Evolutionary conservation across 2,329 filamentous ascomycete species (phyloP), one percentile per base, ranked within the genome.

Genomic region (Trichophyton schoenleinii): DNA sequence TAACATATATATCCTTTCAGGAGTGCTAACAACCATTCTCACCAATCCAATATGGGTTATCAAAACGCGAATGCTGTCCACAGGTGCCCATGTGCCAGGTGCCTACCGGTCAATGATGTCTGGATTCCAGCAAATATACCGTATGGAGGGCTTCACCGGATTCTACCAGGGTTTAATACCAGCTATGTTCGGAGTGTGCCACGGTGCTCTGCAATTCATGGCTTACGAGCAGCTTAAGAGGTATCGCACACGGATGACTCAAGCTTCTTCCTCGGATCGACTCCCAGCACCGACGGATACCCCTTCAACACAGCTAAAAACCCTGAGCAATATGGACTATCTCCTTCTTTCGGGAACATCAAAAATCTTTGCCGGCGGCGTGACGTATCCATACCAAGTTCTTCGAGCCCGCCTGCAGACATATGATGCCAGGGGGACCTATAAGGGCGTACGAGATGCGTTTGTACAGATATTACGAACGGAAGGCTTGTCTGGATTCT

Each of bases 31-130:
- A 1, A 87, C 91, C 49, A 76, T 89, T 34, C 80, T 92, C 66
- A 97, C 94, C 34, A 97, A 97, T 72, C 94, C 94, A 1, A 86
- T 99, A 68, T 99, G 94, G 94, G 94, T 99, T 2, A 85, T 99
- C 72, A 97, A 97, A 79, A 97, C 92, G 7, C 87, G 94, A 65
- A 97, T 99, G 91, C 80, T 97, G 25, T 90, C 91, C 34, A 91
- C 89, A 3, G 89, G 94, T 66, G 83, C 83, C 58, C 79, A 83
- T 60, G 81, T 84, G 4, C 82, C 81, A 1, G 90, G 90, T 13
- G 94, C 92, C 1, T 99, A 99, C 74, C 81, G 83, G 15, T 87
- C 83, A 66, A 89, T 96, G 79, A 76, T 80, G 66, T 81, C 85
- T 57, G 94, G 94, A 31, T 82, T 86, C 1, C 73, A 73, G 42